phyloP scores from a whole-genome alignment of 208 protist species.

The Trypanosoma caninum region DNA sequence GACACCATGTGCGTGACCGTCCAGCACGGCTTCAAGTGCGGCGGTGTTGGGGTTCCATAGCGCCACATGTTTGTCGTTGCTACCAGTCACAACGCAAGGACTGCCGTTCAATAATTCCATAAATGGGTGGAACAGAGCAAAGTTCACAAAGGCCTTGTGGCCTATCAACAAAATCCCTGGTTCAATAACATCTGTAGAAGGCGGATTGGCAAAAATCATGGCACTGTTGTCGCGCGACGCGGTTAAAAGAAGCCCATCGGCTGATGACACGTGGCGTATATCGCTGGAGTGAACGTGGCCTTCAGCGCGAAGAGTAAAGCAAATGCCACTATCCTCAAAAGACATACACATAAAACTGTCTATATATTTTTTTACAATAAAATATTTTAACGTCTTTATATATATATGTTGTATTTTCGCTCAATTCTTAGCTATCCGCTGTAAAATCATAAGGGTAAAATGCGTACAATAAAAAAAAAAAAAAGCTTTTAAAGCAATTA shows the following conservation, averaged over 20 bases:
- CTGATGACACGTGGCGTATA: conserved; percentile 44
- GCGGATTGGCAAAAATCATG: conserved; percentile 27
- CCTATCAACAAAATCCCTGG: conserved; percentile 30
- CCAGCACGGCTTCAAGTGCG: conserved; percentile 58
- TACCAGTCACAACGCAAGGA: conserved; percentile 59
- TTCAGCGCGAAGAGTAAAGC: conserved; percentile 57
- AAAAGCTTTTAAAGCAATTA: too few relatives aligned
- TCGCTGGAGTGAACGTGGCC: conserved; percentile 48
- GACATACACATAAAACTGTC: not conserved
- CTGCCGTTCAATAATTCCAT: conserved; percentile 30
- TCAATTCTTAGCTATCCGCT: too few relatives aligned
- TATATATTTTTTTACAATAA: too few relatives aligned
- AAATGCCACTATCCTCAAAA: conserved; percentile 3
- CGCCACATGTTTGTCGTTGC: conserved; percentile 73
- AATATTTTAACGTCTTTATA: too few relatives aligned
- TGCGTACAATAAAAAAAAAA: too few relatives aligned
- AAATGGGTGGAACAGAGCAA: conserved; percentile 48
- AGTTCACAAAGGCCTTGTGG: conserved; percentile 83
- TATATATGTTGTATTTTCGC: too few relatives aligned
- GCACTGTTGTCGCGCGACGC: conserved; percentile 65
- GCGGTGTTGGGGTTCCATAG: conserved; percentile 49
- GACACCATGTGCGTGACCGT: conserved; percentile 55
- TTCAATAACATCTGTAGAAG: conserved; percentile 12
- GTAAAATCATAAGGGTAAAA: too few relatives aligned
- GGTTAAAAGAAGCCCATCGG: conserved; percentile 24